phyloP scores from a whole-genome alignment of 441 rosid genomes.

The Syzygium malaccense region DNA sequence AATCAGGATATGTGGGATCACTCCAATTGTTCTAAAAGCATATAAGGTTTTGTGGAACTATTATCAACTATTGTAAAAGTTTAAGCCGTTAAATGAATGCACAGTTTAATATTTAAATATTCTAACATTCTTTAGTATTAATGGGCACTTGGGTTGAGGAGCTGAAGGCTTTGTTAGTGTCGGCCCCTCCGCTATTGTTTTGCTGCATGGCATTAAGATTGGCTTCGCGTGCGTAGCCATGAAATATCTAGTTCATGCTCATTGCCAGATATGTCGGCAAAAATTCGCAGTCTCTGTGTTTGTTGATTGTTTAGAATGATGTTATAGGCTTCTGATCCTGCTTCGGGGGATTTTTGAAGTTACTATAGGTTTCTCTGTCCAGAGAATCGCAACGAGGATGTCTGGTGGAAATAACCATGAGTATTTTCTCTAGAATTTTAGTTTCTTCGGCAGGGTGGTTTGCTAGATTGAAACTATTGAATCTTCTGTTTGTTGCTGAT shows the following conservation, averaged over 20 bases:
- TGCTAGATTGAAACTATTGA: neutral
- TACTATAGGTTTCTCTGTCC: neutral
- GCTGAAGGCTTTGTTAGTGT: neutral
- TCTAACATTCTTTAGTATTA: neutral
- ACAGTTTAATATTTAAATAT: too few relatives aligned
- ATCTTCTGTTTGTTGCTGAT: neutral
- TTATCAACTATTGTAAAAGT: neutral
- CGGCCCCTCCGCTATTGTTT: neutral
- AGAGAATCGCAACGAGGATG: conserved; percentile 30
- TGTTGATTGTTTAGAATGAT: neutral
- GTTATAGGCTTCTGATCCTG: conserved; percentile 3
- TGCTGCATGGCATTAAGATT: neutral
- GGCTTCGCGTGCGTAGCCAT: neutral
- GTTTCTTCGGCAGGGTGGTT: neutral
- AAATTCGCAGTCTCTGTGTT: neutral
- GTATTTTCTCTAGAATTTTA: conserved; percentile 7
- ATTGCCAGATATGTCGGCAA: neutral
- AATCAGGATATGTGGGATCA: too few relatives aligned
- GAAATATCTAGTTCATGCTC: neutral
- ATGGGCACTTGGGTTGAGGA: neutral
- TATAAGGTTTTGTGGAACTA: neutral
- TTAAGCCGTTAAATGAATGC: too few relatives aligned
- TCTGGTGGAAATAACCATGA: conserved; percentile 53
- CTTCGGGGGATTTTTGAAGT: conserved; percentile 1
- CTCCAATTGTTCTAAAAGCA: too few relatives aligned